Percentiles rank a stretch among this genome's conserved stretches.
Conservation (phyloP, 176 grass and related monocot species). For the Rhynchospora breviuscula region DNA sequence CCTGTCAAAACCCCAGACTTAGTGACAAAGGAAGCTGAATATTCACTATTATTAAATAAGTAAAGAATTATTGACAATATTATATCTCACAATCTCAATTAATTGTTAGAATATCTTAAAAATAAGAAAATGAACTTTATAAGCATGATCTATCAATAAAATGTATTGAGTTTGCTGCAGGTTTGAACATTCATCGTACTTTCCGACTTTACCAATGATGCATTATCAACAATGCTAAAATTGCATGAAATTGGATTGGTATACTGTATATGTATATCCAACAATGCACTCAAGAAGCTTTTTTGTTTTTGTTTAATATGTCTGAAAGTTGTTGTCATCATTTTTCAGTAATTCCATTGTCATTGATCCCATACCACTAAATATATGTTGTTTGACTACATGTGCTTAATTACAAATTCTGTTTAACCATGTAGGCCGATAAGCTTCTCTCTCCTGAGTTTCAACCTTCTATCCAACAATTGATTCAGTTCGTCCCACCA, state of each 20-base stretch:
- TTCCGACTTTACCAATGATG: background rate
- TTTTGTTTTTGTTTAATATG: background rate
- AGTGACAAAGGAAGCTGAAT: background rate
- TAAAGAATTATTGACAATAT: background rate
- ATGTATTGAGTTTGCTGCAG: background rate
- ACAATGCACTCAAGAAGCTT: background rate
- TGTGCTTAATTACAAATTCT: background rate
- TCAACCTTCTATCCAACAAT: slow-evolving; percentile 68
- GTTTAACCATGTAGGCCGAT: slow-evolving; percentile 55
- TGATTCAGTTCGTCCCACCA: slow-evolving; percentile 59
- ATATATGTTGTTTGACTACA: background rate
- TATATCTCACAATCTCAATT: background rate
- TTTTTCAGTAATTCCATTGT: background rate
- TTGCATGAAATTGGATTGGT: background rate
- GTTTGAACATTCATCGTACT: background rate
- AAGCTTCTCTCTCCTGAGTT: slow-evolving; percentile 85
- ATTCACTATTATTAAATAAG: background rate
- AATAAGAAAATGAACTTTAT: background rate
- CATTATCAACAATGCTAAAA: background rate
- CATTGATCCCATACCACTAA: background rate
- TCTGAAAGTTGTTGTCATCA: background rate
- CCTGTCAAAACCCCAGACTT: background rate
- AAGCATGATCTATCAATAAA: background rate
- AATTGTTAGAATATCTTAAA: background rate
- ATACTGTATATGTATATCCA: background rate